Conservation (phyloP, 768 basidiomycete species). For the Megacollybia marginata region DNA sequence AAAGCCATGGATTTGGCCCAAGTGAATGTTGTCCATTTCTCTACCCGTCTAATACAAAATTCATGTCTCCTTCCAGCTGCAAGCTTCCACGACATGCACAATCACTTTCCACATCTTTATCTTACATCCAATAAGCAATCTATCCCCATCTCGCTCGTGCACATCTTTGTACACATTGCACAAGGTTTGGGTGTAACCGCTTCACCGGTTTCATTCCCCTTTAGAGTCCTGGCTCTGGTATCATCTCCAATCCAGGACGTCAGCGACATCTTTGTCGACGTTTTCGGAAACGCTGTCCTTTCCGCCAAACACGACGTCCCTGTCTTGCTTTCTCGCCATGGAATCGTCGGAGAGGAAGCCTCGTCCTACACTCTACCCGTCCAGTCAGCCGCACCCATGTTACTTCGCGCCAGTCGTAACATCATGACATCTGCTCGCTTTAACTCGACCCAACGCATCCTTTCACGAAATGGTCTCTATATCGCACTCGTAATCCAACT, state of each 20-base stretch:
- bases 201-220: conserved; percentile 49
- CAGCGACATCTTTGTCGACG: conserved; percentile 37
- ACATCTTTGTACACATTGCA: conserved; percentile 48
- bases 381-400: conserved; percentile 25
- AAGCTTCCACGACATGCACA: conserved; percentile 36
- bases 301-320: conserved; percentile 29
- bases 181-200: conserved; percentile 44
- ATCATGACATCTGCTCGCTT: conserved; percentile 14
- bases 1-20: conserved; percentile 36
- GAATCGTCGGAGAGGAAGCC: conserved; percentile 12
- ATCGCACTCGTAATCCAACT: conserved; percentile 29
- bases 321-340: conserved; percentile 17
- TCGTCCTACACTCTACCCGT: conserved; percentile 18
- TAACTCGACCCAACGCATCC: conserved; percentile 9
- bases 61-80: conserved; percentile 16
- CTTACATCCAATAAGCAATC: conserved; percentile 40
- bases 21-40: conserved; percentile 26
- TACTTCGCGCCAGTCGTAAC: conserved; percentile 20
- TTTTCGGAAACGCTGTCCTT: conserved; percentile 31
- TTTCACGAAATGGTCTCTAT: conserved; percentile 24
- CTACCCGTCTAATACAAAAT: not conserved
- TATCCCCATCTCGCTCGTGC: conserved; percentile 54
- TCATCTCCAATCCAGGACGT: conserved; percentile 23
- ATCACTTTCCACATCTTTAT: conserved; percentile 55
- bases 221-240: conserved; percentile 46